A percentile compares a stretch with the other conserved stretches of the same genome.
Conservation (phyloP, 2,329 filamentous ascomycete genomes). For the Metarhizium robertsii region DNA sequence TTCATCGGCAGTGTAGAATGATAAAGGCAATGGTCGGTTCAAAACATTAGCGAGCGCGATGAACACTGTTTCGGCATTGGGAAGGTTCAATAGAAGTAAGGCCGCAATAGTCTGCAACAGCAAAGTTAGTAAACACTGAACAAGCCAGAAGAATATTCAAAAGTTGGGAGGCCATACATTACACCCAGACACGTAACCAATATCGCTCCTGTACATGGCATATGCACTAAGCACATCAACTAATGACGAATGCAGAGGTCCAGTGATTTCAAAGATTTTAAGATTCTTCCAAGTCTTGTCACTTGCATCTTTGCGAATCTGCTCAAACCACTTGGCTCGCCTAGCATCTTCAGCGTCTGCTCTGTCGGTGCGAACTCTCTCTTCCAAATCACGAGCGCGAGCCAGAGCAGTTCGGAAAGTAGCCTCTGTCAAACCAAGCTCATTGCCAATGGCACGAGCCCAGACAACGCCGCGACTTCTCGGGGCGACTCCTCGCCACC, state of each 20-base stretch:
- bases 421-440: slow-evolving; percentile 54
- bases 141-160: not conserved
- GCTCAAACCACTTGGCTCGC: slow-evolving; percentile 51
- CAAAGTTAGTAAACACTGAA: not conserved
- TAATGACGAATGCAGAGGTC: slow-evolving; percentile 58
- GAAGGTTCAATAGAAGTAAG: slow-evolving; percentile 62
- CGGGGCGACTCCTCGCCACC: slow-evolving; percentile 73
- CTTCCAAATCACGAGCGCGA: slow-evolving; percentile 55
- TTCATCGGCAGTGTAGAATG: slow-evolving; percentile 62
- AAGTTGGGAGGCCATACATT: slow-evolving; percentile 45
- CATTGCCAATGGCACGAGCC: slow-evolving; percentile 64
- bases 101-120: slow-evolving; percentile 56
- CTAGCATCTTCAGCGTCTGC: slow-evolving; percentile 43
- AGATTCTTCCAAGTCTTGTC: slow-evolving; percentile 61
- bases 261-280: slow-evolving; percentile 59
- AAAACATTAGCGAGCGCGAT: slow-evolving; percentile 66
- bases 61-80: slow-evolving; percentile 55
- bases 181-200: slow-evolving; percentile 66
- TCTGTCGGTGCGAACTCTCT: slow-evolving; percentile 41
- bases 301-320: slow-evolving; percentile 55
- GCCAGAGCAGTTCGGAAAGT: slow-evolving; percentile 64
- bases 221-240: slow-evolving; percentile 70
- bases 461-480: slow-evolving; percentile 61
- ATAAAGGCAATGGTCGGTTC: slow-evolving; percentile 65
- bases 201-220: slow-evolving; percentile 72